These are phyloP conservation scores for Monilinia polystroma DNA, from an alignment of 2,329 filamentous ascomycete genomes.

Conservation along the genomic window DNA sequence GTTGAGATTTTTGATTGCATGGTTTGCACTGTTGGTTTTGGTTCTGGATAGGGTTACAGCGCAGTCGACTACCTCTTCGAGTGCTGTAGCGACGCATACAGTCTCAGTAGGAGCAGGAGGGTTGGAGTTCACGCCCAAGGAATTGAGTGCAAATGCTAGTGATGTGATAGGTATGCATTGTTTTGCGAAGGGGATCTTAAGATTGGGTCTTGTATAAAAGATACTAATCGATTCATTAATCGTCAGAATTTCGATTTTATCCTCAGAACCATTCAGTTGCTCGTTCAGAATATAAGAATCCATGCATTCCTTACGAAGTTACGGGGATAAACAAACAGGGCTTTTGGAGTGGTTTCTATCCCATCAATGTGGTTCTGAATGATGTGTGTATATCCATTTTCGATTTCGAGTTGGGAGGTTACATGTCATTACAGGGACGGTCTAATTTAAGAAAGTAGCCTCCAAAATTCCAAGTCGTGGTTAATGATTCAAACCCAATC, in stretches of 20 bases:
- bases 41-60: constrained; percentile 7
- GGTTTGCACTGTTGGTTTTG: constrained; percentile 9
- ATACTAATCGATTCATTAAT: constrained; percentile 18
- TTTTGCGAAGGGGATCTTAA: neutral
- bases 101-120: constrained; percentile 25
- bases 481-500: constrained; percentile 63
- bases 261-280: constrained; percentile 63
- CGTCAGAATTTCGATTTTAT: constrained; percentile 57
- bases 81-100: constrained; percentile 15
- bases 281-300: constrained; percentile 54
- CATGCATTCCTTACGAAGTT: constrained; percentile 63
- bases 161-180: constrained; percentile 31
- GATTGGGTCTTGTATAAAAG: neutral
- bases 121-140: constrained; percentile 29
- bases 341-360: constrained; percentile 54
- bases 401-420: neutral
- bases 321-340: constrained; percentile 50
- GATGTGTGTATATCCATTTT: constrained; percentile 42
- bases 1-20: neutral
- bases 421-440: neutral
- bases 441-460: constrained; percentile 28
- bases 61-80: constrained; percentile 15
- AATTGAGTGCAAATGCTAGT: constrained; percentile 30
- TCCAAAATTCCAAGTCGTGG: constrained; percentile 45
- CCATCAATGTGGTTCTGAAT: constrained; percentile 44